A percentile compares a stretch with the other conserved stretches of the same genome.
Conservation (phyloP, 768 basidiomycete species). For the Lactarius indigo region DNA sequence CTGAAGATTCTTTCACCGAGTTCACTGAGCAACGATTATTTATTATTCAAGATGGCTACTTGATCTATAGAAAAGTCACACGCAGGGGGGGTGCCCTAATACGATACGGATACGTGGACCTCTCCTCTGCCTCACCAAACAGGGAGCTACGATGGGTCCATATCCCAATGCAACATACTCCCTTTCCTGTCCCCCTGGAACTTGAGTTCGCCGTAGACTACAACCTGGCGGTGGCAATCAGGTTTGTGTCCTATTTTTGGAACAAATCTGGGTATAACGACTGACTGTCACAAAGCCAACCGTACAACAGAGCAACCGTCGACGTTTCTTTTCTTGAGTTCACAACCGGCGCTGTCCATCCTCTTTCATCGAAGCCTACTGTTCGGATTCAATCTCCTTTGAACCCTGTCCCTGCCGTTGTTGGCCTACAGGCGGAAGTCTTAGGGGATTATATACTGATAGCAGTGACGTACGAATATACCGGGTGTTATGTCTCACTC, state of each 20-base stretch:
- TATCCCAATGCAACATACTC: not conserved
- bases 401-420: not conserved
- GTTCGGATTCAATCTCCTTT: slow-evolving; percentile 5
- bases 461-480: slow-evolving; percentile 9
- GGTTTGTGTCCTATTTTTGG: not conserved
- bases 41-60: not conserved
- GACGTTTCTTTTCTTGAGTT: slow-evolving; percentile 7
- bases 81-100: not conserved
- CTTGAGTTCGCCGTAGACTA: slow-evolving; percentile 12
- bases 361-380: slow-evolving; percentile 10
- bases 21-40: too few species aligned
- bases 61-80: not conserved
- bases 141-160: slow-evolving; percentile 7
- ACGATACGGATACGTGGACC: slow-evolving; percentile 18
- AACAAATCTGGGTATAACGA: not conserved
- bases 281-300: not conserved
- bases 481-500: slow-evolving; percentile 6
- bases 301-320: not conserved
- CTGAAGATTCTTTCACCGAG: not conserved
- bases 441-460: slow-evolving; percentile 12
- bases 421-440: slow-evolving; percentile 5
- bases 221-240: slow-evolving; percentile 9
- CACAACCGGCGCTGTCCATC: slow-evolving; percentile 5
- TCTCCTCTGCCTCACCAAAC: not conserved
- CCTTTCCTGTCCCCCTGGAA: not conserved